Base-by-base conservation (phyloP, 306 rosid species). In the Comarum palustre region DNA sequence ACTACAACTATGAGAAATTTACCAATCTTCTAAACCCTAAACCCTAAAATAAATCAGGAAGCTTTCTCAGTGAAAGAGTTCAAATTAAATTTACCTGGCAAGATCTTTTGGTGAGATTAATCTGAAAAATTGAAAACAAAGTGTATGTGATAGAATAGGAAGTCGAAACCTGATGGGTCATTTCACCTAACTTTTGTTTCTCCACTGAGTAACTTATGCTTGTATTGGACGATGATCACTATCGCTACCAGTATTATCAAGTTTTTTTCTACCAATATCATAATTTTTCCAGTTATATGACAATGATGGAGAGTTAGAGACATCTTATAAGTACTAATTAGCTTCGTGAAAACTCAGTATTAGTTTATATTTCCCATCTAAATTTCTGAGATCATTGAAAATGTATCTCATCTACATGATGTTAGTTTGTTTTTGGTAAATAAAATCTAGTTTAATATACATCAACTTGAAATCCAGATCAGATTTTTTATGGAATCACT, bases 171-270 rank as follows among this genome's bases (percentile, higher is more conserved):
- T 48, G 75, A 71, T 29, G 47, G 41, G 8, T 67, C 47, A n/a
- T 66, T 41, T 45, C 41, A 58, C 75, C 71, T 72, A 60, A 32
- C 72, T 71, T 75, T 51, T 62, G 72, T 71, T 77, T 63, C 36
- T 75, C 79, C 73, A 54, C 55, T 54, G 31, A 42, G n/a, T 52
- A 42, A 42, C 68, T 51, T 17, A 10, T 29, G 4, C 12, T 58
- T 72, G 45, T 65, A 19, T 24, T 66, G 36, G 63, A 32, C 34
- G 20, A 34, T 24, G 73, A 54, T 66, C 42, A 4, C 54, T 52
- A 12, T 46, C 61, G 3, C 78, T 11, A 5, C 17, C 32, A 14
- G 7, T 58, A 24, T 41, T 13, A 68, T 16, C 22, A 46, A 46
- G 16, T 15, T 14, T 46, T 46, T 29, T 46, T 46, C 19, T 4